Percentiles rank a stretch among this genome's conserved stretches.
Conservation (phyloP, 148 eudicot species). For the Nyssa sinensis region DNA sequence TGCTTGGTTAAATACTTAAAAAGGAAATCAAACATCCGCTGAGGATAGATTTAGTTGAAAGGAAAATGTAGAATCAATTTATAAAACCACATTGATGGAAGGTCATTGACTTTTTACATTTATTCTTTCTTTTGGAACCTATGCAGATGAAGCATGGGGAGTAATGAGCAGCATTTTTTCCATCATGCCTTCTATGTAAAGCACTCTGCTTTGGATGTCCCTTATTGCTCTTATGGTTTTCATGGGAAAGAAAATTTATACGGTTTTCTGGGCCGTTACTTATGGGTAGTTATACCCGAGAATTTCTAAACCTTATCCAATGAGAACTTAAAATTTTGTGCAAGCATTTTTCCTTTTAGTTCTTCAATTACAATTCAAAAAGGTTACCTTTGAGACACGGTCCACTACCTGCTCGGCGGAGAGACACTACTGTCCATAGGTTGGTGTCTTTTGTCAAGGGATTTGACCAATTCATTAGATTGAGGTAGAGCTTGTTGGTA, state of each 20-base stretch:
- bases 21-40: neutral
- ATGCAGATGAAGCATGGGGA: neutral
- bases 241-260: neutral
- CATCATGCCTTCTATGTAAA: neutral
- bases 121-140: neutral
- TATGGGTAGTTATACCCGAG: neutral
- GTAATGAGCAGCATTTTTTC: neutral
- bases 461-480: no score
- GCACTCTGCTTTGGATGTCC: neutral
- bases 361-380: no score
- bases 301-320: neutral
- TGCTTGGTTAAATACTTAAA: conserved; percentile 1
- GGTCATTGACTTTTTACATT: neutral
- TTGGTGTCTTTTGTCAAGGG: no score
- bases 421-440: no score
- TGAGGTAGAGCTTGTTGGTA: no score
- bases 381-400: no score
- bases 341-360: no score
- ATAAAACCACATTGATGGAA: no score
- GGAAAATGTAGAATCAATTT: neutral
- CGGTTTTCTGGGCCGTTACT: neutral
- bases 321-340: no score
- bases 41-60: neutral
- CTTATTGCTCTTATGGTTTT: neutral
- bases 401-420: no score